phyloP scores from a whole-genome alignment of 1,284 basidiomycete species.

The Lentinus polychrous region DNA sequence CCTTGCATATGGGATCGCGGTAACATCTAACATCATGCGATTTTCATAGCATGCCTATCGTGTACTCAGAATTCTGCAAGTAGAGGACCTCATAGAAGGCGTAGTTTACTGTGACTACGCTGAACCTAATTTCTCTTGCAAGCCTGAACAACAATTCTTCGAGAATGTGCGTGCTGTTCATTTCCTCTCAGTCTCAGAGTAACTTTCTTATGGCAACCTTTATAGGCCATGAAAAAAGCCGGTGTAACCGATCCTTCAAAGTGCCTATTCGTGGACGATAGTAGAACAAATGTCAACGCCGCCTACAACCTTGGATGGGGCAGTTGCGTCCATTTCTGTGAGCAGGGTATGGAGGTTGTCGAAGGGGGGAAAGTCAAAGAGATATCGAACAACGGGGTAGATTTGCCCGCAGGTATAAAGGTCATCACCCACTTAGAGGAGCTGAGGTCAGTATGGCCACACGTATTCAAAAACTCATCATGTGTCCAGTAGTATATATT shows the following conservation, averaged over 20 bases:
- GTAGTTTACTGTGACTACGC: constrained; percentile 80
- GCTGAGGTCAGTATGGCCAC: constrained; percentile 61
- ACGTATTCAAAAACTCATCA: constrained; percentile 47
- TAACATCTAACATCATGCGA: too few relatives aligned
- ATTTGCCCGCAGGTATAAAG: constrained; percentile 34
- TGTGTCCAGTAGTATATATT: background rate
- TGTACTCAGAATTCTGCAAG: constrained; percentile 67
- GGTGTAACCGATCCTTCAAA: constrained; percentile 53
- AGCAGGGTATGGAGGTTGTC: constrained; percentile 51
- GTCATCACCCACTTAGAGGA: constrained; percentile 52
- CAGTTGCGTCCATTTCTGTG: constrained; percentile 67
- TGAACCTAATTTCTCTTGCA: constrained; percentile 68
- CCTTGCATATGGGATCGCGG: background rate
- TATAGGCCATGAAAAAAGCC: constrained; percentile 59
- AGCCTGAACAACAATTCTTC: constrained; percentile 74
- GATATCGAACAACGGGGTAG: constrained; percentile 37
- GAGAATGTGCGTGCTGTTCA: constrained; percentile 35
- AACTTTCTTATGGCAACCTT: background rate
- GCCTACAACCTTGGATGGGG: constrained; percentile 65
- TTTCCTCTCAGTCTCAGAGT: background rate
- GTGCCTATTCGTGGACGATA: constrained; percentile 76
- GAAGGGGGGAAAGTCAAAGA: constrained; percentile 55
- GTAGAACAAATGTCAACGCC: constrained; percentile 55
- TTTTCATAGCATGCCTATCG: constrained; percentile 66
- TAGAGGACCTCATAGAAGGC: constrained; percentile 75